Evolutionary conservation across 495 filamentous ascomycete species (phyloP), one percentile per base, ranked within the genome.

Genomic region (Penicillium waksmanii): DNA sequence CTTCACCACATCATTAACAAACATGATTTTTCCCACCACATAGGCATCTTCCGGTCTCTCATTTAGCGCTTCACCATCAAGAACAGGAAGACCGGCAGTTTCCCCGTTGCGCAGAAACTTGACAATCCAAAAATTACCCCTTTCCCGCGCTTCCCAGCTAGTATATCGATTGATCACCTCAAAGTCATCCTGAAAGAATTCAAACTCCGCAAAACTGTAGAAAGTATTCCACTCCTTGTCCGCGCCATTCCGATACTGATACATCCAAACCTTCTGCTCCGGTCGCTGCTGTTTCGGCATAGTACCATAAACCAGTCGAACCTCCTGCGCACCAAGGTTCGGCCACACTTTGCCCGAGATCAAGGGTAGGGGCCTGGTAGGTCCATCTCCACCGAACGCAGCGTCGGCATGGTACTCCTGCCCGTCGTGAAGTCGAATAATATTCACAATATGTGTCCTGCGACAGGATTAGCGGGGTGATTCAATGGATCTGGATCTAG

Each of bases 401-500:
- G 91, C 87, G 59, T 96, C 90, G 3, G 92, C 75, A 44, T 85
- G 76, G 55, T 83, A 91, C 57, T 77, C 77, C 10, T 64, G 23
- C 12, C 67, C 70, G 8, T 66, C 64, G 19, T 70, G 60, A 6
- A 93, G 76, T 10, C 75, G 79, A 36, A 92, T 81, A 34, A 94
- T 80, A 68, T 87, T 90, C 34, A 89, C 80, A 70, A 90, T 88
- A 68, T 94, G 90, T 18, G 73, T 77, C 84, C 86, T 87, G 46
- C 46, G 21, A 48, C 21, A 11, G 27, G 8, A 23, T 58, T 46
- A 58, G 48, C 47, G 36, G 13, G 13, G 10, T 27, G 13, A 0
- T 40, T 42, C 10, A 31, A 31, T 7, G 5, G 27, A 23, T 23
- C 23, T 23, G 23, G 3, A 23, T 23, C 23, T 23, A 23, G 23